Conservation (phyloP, 139 green algal species). For the Deuterostichococcus epilithicus region DNA sequence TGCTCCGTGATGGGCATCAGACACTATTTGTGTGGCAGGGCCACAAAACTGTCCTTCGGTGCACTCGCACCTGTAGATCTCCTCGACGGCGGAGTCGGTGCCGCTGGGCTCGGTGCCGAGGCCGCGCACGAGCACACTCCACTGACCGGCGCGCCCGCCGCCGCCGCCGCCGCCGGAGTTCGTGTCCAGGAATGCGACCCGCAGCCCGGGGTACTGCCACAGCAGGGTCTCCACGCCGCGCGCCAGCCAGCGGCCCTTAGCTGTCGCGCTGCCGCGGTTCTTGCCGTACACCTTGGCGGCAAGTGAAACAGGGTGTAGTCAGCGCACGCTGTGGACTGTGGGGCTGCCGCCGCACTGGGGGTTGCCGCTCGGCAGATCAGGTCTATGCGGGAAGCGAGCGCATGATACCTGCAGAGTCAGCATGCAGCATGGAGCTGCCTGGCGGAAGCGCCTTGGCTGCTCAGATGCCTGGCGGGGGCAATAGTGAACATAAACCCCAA, state of each 20-base stretch:
- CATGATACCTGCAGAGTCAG: too few species aligned
- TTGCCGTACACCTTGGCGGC: slow-evolving; percentile 46
- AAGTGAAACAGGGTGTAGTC: neutral
- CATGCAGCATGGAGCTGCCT: too few species aligned
- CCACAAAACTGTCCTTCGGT: too few species aligned
- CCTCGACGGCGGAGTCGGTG: slow-evolving; percentile 18
- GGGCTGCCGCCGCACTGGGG: too few species aligned
- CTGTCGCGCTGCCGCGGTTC: slow-evolving; percentile 13
- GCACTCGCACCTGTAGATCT: slow-evolving; percentile 32
- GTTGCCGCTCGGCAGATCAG: too few species aligned
- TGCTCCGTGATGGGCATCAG: too few species aligned
- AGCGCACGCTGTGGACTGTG: neutral
- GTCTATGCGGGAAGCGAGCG: too few species aligned
- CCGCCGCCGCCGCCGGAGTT: neutral
- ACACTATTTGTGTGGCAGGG: too few species aligned
- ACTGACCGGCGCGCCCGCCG: neutral
- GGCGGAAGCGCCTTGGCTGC: too few species aligned
- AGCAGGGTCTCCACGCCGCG: slow-evolving; percentile 48
- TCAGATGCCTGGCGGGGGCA: too few species aligned
- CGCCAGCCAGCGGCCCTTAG: slow-evolving; percentile 45
- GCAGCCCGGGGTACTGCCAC: slow-evolving; percentile 50
- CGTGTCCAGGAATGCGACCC: slow-evolving; percentile 57
- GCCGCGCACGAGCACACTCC: neutral
- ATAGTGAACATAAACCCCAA: too few species aligned
- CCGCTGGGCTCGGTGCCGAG: neutral